Base-by-base conservation (phyloP, 306 rosid species). In the Sicyos baderoa region DNA sequence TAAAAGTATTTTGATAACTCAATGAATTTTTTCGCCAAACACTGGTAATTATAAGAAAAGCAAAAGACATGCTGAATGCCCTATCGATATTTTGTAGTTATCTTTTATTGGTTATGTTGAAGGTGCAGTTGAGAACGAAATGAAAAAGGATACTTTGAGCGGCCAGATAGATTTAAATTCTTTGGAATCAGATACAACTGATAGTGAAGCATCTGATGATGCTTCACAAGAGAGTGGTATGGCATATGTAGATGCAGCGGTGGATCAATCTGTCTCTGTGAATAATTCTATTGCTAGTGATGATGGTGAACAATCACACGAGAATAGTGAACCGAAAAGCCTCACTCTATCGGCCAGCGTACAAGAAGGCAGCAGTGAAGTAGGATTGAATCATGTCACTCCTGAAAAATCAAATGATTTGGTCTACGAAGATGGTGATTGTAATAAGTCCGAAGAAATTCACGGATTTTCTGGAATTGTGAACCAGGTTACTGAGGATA, bases 91-190 rank as follows among this genome's bases (percentile, higher is more conserved):
- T 60, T 71, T 72, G 58, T 37, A 18, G 55, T 74, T 55, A 51
- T 68, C 68, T 15, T 73, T 37, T 55, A 52, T 79, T 32, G 27
- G 13, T 73, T 27, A 14, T 76, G 74, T 35, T 72, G 51, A 68
- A 74, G 29, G 23, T 88, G 79, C 80, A 83, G 86, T 70, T 70
- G 82, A 70, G 72, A 50, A 54, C 22, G 77, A 70, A 72, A 84
- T 29, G 51, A 70, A 74, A 72, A 72, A 59, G 65, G 63, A 21
- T 42, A 40, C 49, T 27, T 74, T 69, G 73, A 68, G 37, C 19
- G 27, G 54, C 57, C 82, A 25, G 22, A 48, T 47, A 37, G 60
- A 19, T 16, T 58, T 9, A 12, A 79, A 23, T 48, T 21, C 75
- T 70, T 74, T 57, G 25, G 74, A 70, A 27, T 52, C 77, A 22